Conservation (phyloP, 306 rosid genomes). For the Cicer judaicum region DNA sequence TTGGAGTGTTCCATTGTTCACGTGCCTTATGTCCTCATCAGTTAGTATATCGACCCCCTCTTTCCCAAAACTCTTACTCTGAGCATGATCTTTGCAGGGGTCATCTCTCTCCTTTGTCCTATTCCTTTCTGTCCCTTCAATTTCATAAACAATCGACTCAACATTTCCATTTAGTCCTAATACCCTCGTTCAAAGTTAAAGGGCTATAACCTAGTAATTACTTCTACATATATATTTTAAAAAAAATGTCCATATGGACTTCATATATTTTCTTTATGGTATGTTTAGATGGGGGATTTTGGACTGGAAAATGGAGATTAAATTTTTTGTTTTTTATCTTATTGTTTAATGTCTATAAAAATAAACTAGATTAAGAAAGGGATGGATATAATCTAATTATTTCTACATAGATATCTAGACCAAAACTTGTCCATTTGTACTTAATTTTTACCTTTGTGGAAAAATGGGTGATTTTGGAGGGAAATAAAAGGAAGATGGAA, state of each 20-base stretch:
- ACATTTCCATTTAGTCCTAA: background rate
- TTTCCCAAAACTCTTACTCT: background rate
- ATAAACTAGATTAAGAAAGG: background rate
- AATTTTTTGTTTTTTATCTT: background rate
- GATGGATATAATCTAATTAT: background rate
- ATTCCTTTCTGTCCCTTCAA: background rate
- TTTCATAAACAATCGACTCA: background rate
- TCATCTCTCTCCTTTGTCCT: background rate
- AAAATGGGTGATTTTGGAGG: background rate
- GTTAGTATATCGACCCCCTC: background rate
- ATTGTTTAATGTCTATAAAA: background rate
- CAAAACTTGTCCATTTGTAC: background rate
- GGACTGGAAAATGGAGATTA: background rate
- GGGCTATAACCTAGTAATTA: background rate
- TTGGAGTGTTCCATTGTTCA: no score
- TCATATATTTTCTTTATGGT: background rate
- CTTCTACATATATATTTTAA: background rate
- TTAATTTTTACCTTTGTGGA: background rate
- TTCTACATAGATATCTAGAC: background rate
- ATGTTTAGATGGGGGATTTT: background rate
- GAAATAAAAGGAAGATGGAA: background rate
- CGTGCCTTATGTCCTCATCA: no score
- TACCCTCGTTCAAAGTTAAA: background rate
- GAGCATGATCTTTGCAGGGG: background rate
- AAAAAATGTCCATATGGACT: no score